Evolutionary conservation across 176 grass and related monocot species (phyloP).

Genomic region (Phoenix dactylifera): DNA sequence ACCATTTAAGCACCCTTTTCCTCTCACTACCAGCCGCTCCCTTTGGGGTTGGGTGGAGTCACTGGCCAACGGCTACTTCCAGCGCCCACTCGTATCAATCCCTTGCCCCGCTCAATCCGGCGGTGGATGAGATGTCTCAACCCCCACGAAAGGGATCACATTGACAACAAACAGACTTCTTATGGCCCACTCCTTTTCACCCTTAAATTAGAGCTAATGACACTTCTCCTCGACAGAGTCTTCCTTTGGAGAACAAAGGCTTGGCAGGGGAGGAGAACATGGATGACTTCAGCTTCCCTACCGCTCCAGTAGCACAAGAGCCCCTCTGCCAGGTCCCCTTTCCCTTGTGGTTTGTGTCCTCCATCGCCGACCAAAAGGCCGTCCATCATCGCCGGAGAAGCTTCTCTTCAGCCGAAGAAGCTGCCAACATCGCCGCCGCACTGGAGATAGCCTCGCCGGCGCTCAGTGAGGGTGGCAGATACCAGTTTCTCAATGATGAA

Average conservation of each 20-base stretch:
- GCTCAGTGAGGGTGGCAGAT: not conserved
- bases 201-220: not conserved
- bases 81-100: not conserved
- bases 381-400: slow-evolving; percentile 22
- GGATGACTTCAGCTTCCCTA: slow-evolving; percentile 85
- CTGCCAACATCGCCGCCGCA: not conserved
- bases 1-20: too few relatives aligned
- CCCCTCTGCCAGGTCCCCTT: slow-evolving; percentile 27
- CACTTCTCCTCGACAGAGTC: not conserved
- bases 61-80: too few relatives aligned
- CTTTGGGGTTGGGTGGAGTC: too few relatives aligned
- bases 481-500: slow-evolving; percentile 28
- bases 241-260: not conserved
- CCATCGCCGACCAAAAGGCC: slow-evolving; percentile 1
- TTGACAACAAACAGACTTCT: not conserved
- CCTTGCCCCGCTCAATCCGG: not conserved
- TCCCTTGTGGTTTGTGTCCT: slow-evolving; percentile 58
- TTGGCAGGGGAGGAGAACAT: slow-evolving; percentile 11
- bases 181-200: not conserved
- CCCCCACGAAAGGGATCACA: not conserved
- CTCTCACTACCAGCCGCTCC: too few relatives aligned
- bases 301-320: slow-evolving; percentile 32
- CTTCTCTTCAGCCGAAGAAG: slow-evolving; percentile 25
- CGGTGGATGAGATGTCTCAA: not conserved
- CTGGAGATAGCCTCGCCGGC: too few relatives aligned